A percentile compares a stretch with the other conserved stretches of the same genome.
Evolutionary conservation across 176 grass and related monocot genomes (phyloP).

Genomic region (Eleusine indica): DNA sequence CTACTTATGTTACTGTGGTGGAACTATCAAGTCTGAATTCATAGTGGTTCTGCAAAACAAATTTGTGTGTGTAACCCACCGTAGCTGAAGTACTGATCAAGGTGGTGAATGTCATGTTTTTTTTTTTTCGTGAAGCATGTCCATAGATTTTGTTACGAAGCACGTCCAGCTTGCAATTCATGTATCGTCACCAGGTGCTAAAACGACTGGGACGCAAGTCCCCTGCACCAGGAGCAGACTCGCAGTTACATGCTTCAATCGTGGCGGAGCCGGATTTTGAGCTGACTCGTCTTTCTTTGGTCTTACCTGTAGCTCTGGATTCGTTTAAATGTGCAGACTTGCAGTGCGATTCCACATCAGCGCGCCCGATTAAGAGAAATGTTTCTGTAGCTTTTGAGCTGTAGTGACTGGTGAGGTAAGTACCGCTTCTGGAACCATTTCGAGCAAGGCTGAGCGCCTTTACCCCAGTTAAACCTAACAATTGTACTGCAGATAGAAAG

Average conservation of each 20-base stretch:
- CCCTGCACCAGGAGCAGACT: too few species aligned
- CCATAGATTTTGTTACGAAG: too few species aligned
- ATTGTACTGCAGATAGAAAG: not conserved
- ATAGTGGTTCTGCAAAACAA: too few species aligned
- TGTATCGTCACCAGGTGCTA: too few species aligned
- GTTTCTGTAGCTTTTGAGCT: not conserved
- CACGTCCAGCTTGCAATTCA: too few species aligned
- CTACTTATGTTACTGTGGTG: not conserved
- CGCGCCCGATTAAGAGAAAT: not conserved
- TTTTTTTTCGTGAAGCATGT: not conserved
- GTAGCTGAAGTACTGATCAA: too few species aligned
- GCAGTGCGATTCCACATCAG: slow-evolving; percentile 46
- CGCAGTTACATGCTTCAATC: too few species aligned
- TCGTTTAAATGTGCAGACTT: not conserved
- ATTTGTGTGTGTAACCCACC: too few species aligned
- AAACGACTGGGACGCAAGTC: too few species aligned
- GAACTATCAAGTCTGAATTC: too few species aligned
- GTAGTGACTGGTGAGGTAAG: not conserved
- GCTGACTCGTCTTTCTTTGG: not conserved
- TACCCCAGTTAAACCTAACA: not conserved
- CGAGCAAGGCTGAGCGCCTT: not conserved
- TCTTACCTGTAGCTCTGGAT: not conserved
- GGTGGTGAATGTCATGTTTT: not conserved
- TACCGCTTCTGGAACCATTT: not conserved
- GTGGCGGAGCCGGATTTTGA: not conserved